phyloP scores from a whole-genome alignment of 208 protist species.

The Leishmania major region DNA sequence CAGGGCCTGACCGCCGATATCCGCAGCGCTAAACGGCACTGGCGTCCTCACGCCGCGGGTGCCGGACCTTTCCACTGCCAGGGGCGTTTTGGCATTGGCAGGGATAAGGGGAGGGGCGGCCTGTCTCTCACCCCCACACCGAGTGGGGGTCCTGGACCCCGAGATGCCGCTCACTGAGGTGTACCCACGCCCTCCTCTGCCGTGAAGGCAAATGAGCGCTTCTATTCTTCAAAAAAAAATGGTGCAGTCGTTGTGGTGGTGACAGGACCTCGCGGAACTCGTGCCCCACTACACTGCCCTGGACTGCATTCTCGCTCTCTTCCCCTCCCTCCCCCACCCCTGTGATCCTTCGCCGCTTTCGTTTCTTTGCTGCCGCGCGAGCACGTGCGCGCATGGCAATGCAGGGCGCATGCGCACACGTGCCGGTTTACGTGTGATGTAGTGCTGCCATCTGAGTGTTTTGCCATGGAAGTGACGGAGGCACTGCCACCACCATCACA shows the following conservation, averaged over 20 bases:
- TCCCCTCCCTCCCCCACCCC: background rate
- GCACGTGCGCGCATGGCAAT: background rate
- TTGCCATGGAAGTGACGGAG: background rate
- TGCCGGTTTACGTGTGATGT: background rate
- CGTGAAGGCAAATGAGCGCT: background rate
- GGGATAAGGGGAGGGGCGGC: background rate
- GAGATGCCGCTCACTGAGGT: background rate
- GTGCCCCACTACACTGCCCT: background rate
- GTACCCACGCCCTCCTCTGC: background rate
- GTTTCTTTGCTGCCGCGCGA: background rate
- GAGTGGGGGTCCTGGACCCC: background rate
- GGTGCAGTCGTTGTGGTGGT: background rate
- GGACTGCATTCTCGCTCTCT: background rate
- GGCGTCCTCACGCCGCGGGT: background rate
- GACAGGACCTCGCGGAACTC: background rate
- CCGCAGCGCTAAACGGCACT: no score
- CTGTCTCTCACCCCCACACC: background rate
- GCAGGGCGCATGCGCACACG: background rate
- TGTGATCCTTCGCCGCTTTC: background rate
- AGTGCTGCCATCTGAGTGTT: no score
- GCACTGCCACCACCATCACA: background rate
- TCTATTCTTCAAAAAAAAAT: background rate
- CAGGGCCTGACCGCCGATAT: no score
- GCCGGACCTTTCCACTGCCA: background rate
- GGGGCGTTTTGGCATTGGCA: background rate